phyloP scores from a whole-genome alignment of 345 rosid genomes.

The Limnanthes douglasii region DNA sequence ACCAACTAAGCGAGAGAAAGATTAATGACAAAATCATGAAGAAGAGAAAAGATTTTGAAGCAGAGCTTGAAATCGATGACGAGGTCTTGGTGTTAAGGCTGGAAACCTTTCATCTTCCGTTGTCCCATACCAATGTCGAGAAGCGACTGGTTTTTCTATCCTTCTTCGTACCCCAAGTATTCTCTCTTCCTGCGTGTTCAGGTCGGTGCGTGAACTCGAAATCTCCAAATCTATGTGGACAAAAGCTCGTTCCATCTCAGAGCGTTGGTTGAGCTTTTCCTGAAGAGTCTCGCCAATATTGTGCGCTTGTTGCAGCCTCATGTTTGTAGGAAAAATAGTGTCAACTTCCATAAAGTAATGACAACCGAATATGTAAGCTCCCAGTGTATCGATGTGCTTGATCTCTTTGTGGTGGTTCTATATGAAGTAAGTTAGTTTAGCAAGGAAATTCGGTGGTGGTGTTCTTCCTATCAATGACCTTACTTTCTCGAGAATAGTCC shows the following conservation, averaged over 20 bases:
- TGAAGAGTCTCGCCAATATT: no score
- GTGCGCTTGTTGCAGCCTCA: slow-evolving; percentile 34
- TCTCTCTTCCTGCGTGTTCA: no score
- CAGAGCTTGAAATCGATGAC: no score
- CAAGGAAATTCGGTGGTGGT: slow-evolving; percentile 44
- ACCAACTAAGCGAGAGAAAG: no score
- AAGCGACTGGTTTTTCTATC: no score
- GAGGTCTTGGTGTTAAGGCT: no score
- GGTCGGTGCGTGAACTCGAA: slow-evolving; percentile 41
- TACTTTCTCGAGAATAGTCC: slow-evolving; percentile 39
- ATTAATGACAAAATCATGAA: no score
- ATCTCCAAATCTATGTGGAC: slow-evolving; percentile 59
- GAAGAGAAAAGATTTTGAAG: no score
- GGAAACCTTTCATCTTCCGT: no score
- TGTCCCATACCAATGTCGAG: no score
- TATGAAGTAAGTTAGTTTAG: slow-evolving; percentile 34
- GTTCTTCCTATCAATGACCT: slow-evolving; percentile 34
- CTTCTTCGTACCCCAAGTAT: no score
- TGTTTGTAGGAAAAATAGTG: slow-evolving; percentile 34
- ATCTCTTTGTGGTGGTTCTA: slow-evolving; percentile 50
- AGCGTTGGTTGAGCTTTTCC: no score
- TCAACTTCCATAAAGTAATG: slow-evolving; percentile 56
- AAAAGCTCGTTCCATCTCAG: slow-evolving; percentile 47
- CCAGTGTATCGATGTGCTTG: slow-evolving; percentile 37
- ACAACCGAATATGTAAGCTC: slow-evolving; percentile 42